Conservation (phyloP, 768 basidiomycete species). For the Calocybe indica region DNA sequence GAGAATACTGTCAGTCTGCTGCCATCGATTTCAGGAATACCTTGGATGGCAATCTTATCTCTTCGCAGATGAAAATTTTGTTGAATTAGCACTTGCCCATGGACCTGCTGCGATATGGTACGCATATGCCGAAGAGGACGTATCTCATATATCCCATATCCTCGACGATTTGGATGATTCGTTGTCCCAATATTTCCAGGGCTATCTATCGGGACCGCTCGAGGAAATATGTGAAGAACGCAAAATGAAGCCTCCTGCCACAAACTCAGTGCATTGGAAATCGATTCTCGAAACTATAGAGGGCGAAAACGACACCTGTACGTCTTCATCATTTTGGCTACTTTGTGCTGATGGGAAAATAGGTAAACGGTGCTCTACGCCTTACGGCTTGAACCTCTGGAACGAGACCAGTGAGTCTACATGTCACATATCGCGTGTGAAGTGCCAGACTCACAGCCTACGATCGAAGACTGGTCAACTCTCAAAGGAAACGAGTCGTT, state of each 20-base stretch:
- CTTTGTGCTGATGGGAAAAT: background rate
- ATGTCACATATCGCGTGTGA: background rate
- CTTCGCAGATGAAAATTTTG: background rate
- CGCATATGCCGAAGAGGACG: background rate
- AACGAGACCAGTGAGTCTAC: background rate
- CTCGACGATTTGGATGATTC: background rate
- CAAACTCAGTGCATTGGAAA: background rate
- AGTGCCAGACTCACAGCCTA: background rate
- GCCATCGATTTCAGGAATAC: background rate
- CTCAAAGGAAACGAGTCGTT: background rate
- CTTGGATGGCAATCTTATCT: background rate
- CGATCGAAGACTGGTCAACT: background rate
- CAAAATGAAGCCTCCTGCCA: background rate
- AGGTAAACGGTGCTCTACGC: background rate
- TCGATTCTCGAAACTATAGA: background rate
- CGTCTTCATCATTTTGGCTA: background rate
- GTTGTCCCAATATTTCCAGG: background rate
- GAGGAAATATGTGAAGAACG: background rate
- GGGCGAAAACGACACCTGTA: background rate
- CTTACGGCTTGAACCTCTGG: background rate
- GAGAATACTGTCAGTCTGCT: background rate
- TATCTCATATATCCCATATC: background rate
- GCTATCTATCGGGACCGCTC: background rate
- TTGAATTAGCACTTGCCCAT: background rate
- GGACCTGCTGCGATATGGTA: background rate